These are phyloP conservation scores for Penstemon davidsonii DNA, from an alignment of 257 asterid genomes.

Conservation along the genomic window DNA sequence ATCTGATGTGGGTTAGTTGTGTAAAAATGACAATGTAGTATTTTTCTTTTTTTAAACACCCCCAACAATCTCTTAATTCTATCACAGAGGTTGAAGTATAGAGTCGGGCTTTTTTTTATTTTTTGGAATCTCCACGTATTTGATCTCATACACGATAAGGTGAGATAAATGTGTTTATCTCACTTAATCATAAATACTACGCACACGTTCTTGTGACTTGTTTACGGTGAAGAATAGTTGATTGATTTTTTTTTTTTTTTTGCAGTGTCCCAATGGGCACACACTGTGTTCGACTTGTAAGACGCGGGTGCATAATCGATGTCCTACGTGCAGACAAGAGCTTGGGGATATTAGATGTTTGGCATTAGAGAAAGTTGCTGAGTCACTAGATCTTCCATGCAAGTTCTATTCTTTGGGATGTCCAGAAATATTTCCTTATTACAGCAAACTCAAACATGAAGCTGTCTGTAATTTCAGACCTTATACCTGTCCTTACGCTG, in stretches of 20 bases:
- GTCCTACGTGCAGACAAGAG: conserved; percentile 85
- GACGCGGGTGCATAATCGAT: conserved; percentile 67
- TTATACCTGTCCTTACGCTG: conserved; percentile 73
- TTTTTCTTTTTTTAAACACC: too few relatives aligned
- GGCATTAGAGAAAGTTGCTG: conserved; percentile 78
- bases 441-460: conserved; percentile 79
- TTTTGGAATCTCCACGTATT: too few relatives aligned
- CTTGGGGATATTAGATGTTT: conserved; percentile 81
- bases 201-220: background rate
- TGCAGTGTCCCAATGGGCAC: conserved; percentile 62
- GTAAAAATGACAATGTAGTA: too few relatives aligned
- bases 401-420: conserved; percentile 64
- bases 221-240: background rate
- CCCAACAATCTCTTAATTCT: too few relatives aligned
- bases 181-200: too few relatives aligned
- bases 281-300: conserved; percentile 71
- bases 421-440: conserved; percentile 77
- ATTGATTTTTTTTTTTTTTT: background rate
- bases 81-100: too few relatives aligned
- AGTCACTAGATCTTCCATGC: conserved; percentile 80
- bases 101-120: too few relatives aligned
- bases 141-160: too few relatives aligned
- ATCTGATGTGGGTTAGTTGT: too few relatives aligned
- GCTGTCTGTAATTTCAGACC: conserved; percentile 71
- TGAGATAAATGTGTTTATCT: too few relatives aligned